These are phyloP conservation scores for Pyrenula massariospora DNA, from an alignment of 495 filamentous ascomycete species.

Conservation along the genomic window DNA sequence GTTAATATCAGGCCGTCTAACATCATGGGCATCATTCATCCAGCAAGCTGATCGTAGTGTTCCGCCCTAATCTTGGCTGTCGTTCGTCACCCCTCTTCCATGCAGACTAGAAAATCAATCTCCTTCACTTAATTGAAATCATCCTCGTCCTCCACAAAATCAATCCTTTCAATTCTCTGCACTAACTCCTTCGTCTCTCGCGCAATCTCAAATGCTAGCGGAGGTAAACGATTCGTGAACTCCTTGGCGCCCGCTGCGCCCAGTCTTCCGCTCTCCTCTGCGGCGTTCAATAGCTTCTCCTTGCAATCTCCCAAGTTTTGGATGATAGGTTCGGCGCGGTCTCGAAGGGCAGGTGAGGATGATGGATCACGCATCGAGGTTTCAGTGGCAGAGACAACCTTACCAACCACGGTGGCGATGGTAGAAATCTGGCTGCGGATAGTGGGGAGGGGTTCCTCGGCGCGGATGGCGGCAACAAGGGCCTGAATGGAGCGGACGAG, in stretches of 20 bases:
- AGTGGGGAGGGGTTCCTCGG: slow-evolving; percentile 50
- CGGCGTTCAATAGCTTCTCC: slow-evolving; percentile 53
- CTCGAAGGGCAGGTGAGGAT: slow-evolving; percentile 30
- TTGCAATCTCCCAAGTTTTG: slow-evolving; percentile 51
- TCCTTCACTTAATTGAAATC: slow-evolving; percentile 14
- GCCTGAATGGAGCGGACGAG: slow-evolving; percentile 75
- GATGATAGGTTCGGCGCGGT: slow-evolving; percentile 50
- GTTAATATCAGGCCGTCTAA: background rate
- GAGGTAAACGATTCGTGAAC: slow-evolving; percentile 61
- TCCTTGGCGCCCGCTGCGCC: slow-evolving; percentile 43
- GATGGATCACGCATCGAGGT: slow-evolving; percentile 35
- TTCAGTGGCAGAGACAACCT: slow-evolving; percentile 57
- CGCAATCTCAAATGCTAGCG: slow-evolving; percentile 80
- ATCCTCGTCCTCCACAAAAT: slow-evolving; percentile 21
- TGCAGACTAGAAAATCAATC: background rate
- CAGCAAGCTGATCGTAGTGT: background rate
- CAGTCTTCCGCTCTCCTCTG: slow-evolving; percentile 48
- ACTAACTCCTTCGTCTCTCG: slow-evolving; percentile 69
- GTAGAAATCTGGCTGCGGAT: slow-evolving; percentile 59
- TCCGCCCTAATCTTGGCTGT: no score
- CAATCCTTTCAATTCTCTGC: slow-evolving; percentile 26
- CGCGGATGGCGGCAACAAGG: slow-evolving; percentile 67
- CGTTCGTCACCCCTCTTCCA: no score
- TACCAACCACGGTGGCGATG: slow-evolving; percentile 58
- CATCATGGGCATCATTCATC: background rate